A percentile compares a stretch with the other conserved stretches of the same genome.
phyloP scores from a whole-genome alignment of 2,329 filamentous ascomycete species.

The Fusarium pseudograminearum region DNA sequence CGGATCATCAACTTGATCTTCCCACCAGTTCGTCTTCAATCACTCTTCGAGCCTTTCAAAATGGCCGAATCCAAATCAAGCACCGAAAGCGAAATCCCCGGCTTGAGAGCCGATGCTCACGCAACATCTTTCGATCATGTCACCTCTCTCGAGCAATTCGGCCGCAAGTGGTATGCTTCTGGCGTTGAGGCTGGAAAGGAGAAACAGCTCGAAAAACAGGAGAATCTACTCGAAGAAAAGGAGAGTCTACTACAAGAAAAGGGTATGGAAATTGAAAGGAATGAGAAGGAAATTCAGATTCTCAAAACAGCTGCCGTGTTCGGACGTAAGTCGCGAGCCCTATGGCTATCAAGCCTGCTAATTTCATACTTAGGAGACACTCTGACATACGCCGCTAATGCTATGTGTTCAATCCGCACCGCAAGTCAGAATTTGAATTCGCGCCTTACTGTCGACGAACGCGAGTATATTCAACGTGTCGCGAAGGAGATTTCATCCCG shows the following conservation, averaged over 20 bases:
- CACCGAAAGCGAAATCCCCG: neutral
- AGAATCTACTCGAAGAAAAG: too few species aligned
- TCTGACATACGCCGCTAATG: neutral
- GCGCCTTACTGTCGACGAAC: too few species aligned
- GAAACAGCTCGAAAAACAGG: too few species aligned
- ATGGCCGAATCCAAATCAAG: neutral
- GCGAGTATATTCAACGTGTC: neutral
- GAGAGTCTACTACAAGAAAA: too few species aligned
- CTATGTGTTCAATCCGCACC: neutral
- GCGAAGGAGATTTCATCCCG: neutral
- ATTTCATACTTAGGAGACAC: neutral
- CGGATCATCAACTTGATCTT: neutral
- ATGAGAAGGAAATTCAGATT: fast-evolving
- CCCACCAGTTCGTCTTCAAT: neutral
- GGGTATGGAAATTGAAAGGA: too few species aligned
- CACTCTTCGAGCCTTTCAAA: too few species aligned
- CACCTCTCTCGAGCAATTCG: neutral
- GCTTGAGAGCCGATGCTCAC: neutral
- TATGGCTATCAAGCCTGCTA: neutral
- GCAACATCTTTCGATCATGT: neutral
- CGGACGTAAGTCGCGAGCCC: neutral
- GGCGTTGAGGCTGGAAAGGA: constrained; percentile 3
- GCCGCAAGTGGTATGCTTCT: neutral
- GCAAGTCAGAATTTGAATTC: too few species aligned
- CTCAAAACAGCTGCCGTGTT: fast-evolving